Base-by-base conservation (phyloP, 345 rosid species). In the Salix suchowensis region DNA sequence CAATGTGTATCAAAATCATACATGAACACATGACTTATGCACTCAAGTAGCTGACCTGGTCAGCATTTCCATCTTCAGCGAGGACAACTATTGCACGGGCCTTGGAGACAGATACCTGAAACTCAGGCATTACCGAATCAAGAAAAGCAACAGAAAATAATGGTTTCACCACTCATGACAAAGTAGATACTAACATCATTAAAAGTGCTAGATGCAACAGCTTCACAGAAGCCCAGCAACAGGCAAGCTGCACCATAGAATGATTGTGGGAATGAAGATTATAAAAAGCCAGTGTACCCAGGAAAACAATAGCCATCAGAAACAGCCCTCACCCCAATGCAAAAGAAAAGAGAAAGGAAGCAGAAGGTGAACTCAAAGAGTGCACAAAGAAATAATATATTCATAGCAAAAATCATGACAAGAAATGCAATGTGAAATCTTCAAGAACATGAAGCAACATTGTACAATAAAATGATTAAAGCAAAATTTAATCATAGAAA, bases 41-140 rank as follows among this genome's bases (percentile, higher is more conserved):
- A 76, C 60, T 78, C 42, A 81, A 78, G 74, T 62, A 81, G 64
- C 64, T n/a, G 76, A 91, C 95, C 95, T 91, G 95, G 77, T 91
- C 92, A 77, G 95, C 95, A 84, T 91, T 91, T 81, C 92, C 95
- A 72, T 89, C 95, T 60, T 84, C 90, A 67, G 95, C 95, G 72
- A 91, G 91, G 77, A 91, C 91, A 77, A 91, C 42, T 79, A 91
- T 85, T 52, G 92, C 90, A 78, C 90, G 88, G 69, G 91, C 91
- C 81, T 89, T 91, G 75, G 92, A 91, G 77, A 91, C 95, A 65
- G 95, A 91, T 52, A 91, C 91, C 95, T 91, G 62, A 70, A 77
- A 23, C 39, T 73, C 67, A 64, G 37, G 21, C 26, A 23, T 85
- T 67, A 77, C 77, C 60, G 46, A 74, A 73, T 21, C 21, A 65